Base-by-base conservation (phyloP, 768 basidiomycete species). In the Tylopilus sp. region DNA sequence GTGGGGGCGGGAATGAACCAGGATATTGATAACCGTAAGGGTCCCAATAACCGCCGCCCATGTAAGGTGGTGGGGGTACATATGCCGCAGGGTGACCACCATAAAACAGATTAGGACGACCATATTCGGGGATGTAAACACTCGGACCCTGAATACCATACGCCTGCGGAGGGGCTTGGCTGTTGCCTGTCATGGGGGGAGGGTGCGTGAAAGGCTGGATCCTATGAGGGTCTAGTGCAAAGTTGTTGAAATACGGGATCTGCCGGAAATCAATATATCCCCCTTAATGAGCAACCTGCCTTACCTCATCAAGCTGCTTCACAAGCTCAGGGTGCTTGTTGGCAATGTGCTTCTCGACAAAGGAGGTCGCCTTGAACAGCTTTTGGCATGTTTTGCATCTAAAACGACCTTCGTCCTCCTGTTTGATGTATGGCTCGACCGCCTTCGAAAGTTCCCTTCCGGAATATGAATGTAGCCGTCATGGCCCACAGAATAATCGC, bases 401-500 rank as follows among this genome's bases (percentile, higher is more conserved):
- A 75, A 90, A 98, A 68, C 97, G 98, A 63, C 87, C 91, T 71
- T 96, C 92, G 60, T 98, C 96, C 71, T 98, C 96, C 68, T 93
- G 89, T 72, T 95, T 95, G 69, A 98, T 82, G 68, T 79, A 80
- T 2, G 85, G 85, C 51, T 89, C 88, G 22, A 87, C 84, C 13
- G 86, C 79, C 63, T 86, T 91, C 46, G 83, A 79, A 46, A 95
- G 75, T 66, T 95, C 93, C 60, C 95, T 97, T 64, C 40, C 34
- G 4, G 5, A 31, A 7, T 46, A 61, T 56, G 31, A 65, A 56
- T 40, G 59, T 58, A 45, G 59, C 54, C 28, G 46, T 34, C 45
- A 54, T 16, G 29, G 40, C 46, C 38, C 56, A 31, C 48, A 19
- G 30, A 48, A 49, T 42, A 63, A 74, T 56, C 4, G 75, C 87